Conservation (phyloP, 345 rosid species). For the Syzygium aromaticum region DNA sequence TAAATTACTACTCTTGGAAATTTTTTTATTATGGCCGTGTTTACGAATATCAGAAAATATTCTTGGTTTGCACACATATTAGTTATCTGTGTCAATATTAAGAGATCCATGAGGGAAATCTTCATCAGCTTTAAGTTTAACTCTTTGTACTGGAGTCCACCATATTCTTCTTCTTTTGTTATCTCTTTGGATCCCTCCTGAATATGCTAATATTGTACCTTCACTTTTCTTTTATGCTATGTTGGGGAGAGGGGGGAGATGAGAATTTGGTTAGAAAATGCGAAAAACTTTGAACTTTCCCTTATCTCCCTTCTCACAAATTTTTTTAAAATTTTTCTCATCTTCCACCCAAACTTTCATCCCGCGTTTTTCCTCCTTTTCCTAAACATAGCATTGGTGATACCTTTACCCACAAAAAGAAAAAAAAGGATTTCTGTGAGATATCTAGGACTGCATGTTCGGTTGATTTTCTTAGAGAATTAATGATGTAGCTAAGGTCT, state of each 20-base stretch:
- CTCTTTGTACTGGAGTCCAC: not conserved
- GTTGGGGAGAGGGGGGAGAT: not conserved
- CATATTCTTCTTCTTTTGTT: not conserved
- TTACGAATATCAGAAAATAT: not conserved
- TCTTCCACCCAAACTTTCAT: not conserved
- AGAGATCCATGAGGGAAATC: not conserved
- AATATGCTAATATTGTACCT: not conserved
- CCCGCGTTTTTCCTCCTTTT: not conserved
- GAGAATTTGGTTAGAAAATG: not conserved
- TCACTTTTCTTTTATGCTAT: not conserved
- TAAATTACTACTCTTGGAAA: slow-evolving; percentile 4
- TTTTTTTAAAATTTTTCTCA: not conserved
- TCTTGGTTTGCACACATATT: not conserved
- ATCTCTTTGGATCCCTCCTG: not conserved
- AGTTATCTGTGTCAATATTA: not conserved
- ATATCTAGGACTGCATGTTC: not conserved
- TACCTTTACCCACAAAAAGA: not conserved
- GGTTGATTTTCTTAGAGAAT: not conserved
- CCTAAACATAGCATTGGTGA: not conserved
- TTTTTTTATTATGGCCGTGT: not conserved
- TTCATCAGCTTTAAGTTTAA: not conserved
- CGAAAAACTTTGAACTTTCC: not conserved
- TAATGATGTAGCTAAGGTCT: not conserved
- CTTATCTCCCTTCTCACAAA: not conserved
- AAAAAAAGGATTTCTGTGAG: not conserved